Conservation (phyloP, 1,284 basidiomycete genomes). For the Coriolopsis trogii region DNA sequence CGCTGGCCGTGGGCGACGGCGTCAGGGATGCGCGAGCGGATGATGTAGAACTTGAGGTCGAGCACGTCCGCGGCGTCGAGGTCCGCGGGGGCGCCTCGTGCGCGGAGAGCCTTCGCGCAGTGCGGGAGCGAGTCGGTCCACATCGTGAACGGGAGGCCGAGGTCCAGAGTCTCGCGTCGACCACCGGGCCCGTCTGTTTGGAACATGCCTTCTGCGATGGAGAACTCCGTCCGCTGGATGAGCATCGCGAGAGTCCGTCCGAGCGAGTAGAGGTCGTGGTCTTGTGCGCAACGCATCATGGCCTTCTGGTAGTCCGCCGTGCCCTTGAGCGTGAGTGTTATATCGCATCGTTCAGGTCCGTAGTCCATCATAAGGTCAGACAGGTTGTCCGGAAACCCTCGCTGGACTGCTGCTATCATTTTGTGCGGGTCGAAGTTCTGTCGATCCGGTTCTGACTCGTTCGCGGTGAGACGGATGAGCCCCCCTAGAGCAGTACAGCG, state of each 20-base stretch:
- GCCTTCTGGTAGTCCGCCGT: constrained; percentile 50
- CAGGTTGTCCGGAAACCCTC: constrained; percentile 51
- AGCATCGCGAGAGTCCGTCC: constrained; percentile 50
- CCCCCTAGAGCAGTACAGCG: constrained; percentile 53
- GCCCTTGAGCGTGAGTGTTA: constrained; percentile 42
- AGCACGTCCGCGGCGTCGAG: constrained; percentile 58
- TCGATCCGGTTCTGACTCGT: constrained; percentile 47
- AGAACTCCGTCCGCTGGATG: constrained; percentile 60
- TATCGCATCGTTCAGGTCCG: constrained; percentile 49
- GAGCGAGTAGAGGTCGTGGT: constrained; percentile 52
- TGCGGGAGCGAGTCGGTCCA: constrained; percentile 59
- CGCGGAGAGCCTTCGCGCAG: constrained; percentile 55
- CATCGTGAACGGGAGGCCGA: constrained; percentile 59
- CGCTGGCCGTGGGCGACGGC: constrained; percentile 47
- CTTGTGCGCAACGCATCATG: constrained; percentile 49
- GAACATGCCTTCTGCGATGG: constrained; percentile 57
- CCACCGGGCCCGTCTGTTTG: constrained; percentile 46
- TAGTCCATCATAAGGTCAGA: constrained; percentile 49
- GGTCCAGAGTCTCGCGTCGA: constrained; percentile 38
- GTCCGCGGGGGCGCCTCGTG: constrained; percentile 39
- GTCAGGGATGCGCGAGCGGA: constrained; percentile 45
- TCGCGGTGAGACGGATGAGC: constrained; percentile 50
- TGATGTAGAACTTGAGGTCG: constrained; percentile 59
- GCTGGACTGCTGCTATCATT: constrained; percentile 41
- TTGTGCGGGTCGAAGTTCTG: constrained; percentile 46